Percentiles rank a stretch among this genome's conserved stretches.
These are phyloP conservation scores for Mycena haematopus DNA, from an alignment of 768 basidiomycete genomes.

Conservation along the genomic window DNA sequence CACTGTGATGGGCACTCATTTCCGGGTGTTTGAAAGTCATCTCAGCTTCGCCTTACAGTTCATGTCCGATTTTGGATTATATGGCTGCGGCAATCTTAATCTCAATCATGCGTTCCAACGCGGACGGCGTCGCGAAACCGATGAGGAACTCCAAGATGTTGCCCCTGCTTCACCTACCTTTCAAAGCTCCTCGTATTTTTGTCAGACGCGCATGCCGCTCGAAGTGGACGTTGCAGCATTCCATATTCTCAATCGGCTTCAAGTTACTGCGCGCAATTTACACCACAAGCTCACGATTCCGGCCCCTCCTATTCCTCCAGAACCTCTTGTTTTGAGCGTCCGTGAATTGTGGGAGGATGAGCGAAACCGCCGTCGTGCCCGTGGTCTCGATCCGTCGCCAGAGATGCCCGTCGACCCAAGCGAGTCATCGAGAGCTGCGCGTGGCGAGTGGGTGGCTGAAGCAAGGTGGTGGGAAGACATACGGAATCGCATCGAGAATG, in stretches of 20 bases:
- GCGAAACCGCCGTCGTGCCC: conserved; percentile 68
- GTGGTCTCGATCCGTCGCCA: conserved; percentile 76
- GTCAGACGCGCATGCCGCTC: conserved; percentile 70
- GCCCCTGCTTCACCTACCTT: conserved; percentile 37
- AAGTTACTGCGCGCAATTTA: conserved; percentile 64
- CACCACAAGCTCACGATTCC: conserved; percentile 76
- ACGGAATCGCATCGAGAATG: conserved; percentile 60
- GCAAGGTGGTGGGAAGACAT: conserved; percentile 80
- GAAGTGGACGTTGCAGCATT: conserved; percentile 86
- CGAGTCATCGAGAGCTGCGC: conserved; percentile 61
- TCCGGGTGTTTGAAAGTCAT: conserved; percentile 88
- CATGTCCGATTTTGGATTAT: conserved; percentile 92
- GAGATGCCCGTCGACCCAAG: conserved; percentile 74
- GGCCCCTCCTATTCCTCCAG: conserved; percentile 53
- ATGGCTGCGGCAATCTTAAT: conserved; percentile 92
- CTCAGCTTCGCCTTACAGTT: conserved; percentile 90
- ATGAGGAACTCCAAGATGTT: conserved; percentile 35
- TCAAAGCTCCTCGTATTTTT: conserved; percentile 61
- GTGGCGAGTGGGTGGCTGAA: conserved; percentile 75
- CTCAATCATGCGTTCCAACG: conserved; percentile 71
- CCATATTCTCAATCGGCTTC: conserved; percentile 85
- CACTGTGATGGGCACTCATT: conserved; percentile 79
- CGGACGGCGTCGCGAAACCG: conserved; percentile 44
- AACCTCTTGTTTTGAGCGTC: conserved; percentile 86
- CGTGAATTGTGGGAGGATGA: conserved; percentile 98